A percentile compares a stretch with the other conserved stretches of the same genome.
phyloP scores from a whole-genome alignment of 2,329 filamentous ascomycete species.

The Metarhizium humberi region DNA sequence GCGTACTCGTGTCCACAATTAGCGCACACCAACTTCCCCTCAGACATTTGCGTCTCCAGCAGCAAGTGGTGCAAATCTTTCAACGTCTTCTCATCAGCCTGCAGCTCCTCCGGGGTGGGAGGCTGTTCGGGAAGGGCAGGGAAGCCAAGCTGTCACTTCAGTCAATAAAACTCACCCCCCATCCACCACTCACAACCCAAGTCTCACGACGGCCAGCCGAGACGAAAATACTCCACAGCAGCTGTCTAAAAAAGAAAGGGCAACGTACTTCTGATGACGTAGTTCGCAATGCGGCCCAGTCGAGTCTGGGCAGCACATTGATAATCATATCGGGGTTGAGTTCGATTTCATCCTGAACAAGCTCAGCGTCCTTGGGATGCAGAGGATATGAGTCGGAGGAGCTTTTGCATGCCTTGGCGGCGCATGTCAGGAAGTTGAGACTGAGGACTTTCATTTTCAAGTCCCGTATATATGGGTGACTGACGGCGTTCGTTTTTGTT shows the following conservation, averaged over 20 bases:
- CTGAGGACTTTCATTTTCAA: conserved; percentile 84
- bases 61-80: conserved; percentile 73
- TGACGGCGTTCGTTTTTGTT: neutral
- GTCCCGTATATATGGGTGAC: neutral
- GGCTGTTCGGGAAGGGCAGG: conserved; percentile 58
- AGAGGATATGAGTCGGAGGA: conserved; percentile 74
- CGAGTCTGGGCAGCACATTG: conserved; percentile 78
- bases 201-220: neutral
- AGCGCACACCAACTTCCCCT: conserved; percentile 83
- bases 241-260: neutral
- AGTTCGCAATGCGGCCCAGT: conserved; percentile 73
- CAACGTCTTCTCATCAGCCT: conserved; percentile 59
- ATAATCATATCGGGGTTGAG: conserved; percentile 71
- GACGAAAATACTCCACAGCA: neutral
- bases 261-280: conserved; percentile 65
- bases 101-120: conserved; percentile 52
- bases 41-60: conserved; percentile 80
- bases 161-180: neutral
- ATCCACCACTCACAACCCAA: too few species aligned
- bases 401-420: conserved; percentile 87
- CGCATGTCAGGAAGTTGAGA: conserved; percentile 93
- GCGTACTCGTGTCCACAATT: conserved; percentile 91
- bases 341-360: conserved; percentile 79
- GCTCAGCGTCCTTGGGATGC: conserved; percentile 84
- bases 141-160: conserved; percentile 58